Evolutionary conservation across 176 grass and related monocot species (phyloP), one percentile per base, ranked within the genome.

Genomic region (Sorghum bicolor): DNA sequence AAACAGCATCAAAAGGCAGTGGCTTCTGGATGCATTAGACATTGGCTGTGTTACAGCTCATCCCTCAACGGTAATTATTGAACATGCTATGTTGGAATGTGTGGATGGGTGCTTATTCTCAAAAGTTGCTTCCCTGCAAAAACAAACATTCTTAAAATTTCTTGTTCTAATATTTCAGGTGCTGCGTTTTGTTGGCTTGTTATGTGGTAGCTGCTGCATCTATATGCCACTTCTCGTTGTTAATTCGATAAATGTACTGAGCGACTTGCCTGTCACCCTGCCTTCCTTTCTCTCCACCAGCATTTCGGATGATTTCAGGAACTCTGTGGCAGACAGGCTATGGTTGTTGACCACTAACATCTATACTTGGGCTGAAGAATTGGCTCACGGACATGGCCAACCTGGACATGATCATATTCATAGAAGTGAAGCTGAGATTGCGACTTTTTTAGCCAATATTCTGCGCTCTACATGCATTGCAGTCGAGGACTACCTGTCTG

Each of bases 1-100:
- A 58, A 77, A 65, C 50, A 70, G 74, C 73, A 76, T 87, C 33
- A 94, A 87, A 91, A 88, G 86, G 43, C 91, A 92, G 58, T 98
- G 96, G 93, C 91, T 98, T 93, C 78, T 93, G 77, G 96, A 93
- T 95, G 96, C 96, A 66, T 84, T 98, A 69, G 93, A 95, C 37
- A 83, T 90, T 66, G 87, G 89, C 25, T 98, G 91, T 47, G 82
- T 98, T 58, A 77, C 96, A 63, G 85, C 87, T 72, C 77, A 98
- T 64, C 96, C 93, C 48, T 92, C 87, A 45, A 95, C 85, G 68
- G 96, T 98, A 87, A 90, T 82, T 63, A 43, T 61, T 81, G 43
- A 78, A n/a, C n/a, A 64, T 73, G 10, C 5, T 37, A 9, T 75
- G 36, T 80, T 82, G 28, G 14, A 77, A 40, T 64, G 6, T 81